Evolutionary conservation across 768 basidiomycete species (phyloP).

Genomic region (Phlebiopsis flavidoalba): DNA sequence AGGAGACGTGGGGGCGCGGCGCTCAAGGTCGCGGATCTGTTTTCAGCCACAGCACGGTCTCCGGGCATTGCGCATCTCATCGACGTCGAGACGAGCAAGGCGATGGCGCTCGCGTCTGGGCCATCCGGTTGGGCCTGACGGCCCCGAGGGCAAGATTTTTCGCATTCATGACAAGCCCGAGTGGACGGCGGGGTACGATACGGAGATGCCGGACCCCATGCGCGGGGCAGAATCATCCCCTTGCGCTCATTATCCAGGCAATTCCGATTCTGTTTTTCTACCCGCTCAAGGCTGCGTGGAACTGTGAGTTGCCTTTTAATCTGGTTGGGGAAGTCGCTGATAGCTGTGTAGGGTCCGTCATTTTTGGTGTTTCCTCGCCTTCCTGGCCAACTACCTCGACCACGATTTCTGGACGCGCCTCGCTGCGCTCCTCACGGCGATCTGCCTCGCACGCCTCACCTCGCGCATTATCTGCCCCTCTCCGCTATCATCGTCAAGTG

Average conservation of each 20-base stretch:
- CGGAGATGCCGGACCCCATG: not conserved
- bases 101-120: slow-evolving; percentile 14
- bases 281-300: slow-evolving; percentile 38
- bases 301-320: slow-evolving; percentile 21
- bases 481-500: slow-evolving; percentile 40
- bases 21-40: slow-evolving; percentile 34
- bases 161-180: not conserved
- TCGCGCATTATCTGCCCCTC: slow-evolving; percentile 34
- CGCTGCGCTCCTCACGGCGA: slow-evolving; percentile 29
- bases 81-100: slow-evolving; percentile 19
- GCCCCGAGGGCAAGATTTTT: not conserved
- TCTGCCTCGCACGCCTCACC: slow-evolving; percentile 29
- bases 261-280: slow-evolving; percentile 40
- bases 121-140: not conserved
- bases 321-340: not conserved
- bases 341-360: slow-evolving; percentile 22
- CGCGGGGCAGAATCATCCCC: slow-evolving; percentile 25
- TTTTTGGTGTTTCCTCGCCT: slow-evolving; percentile 35
- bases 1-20: slow-evolving; percentile 31
- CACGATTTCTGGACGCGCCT: slow-evolving; percentile 31
- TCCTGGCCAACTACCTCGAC: slow-evolving; percentile 25
- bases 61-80: slow-evolving; percentile 35
- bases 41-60: slow-evolving; percentile 35
- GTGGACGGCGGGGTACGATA: not conserved
- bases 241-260: slow-evolving; percentile 36